Conservation (phyloP, 805 yeast genomes). For the Wickerhamiella parazyma region DNA sequence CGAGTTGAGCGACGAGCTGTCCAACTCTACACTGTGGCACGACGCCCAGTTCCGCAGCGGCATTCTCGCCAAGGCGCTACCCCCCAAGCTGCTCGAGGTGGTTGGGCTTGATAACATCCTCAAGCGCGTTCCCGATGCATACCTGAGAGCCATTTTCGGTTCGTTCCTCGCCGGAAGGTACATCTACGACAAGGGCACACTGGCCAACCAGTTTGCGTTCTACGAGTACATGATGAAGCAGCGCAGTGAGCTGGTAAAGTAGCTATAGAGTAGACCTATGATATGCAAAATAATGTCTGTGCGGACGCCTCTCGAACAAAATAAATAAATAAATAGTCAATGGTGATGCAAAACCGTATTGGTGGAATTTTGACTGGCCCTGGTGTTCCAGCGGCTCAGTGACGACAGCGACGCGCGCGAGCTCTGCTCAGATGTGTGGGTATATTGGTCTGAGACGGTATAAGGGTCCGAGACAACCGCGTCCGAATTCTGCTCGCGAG, state of each 20-base stretch:
- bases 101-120: slow-evolving; percentile 53
- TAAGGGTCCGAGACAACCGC: no score
- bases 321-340: background rate
- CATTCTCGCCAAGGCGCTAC: slow-evolving; percentile 65
- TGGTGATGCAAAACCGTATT: background rate
- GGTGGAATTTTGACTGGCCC: background rate
- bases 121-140: slow-evolving; percentile 71
- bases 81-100: slow-evolving; percentile 50
- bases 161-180: slow-evolving; percentile 72
- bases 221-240: slow-evolving; percentile 30
- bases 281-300: no score
- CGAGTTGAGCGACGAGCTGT: slow-evolving; percentile 71
- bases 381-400: background rate
- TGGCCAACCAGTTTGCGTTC: slow-evolving; percentile 50
- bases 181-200: slow-evolving; percentile 70
- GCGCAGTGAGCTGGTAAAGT: slow-evolving; percentile 10
- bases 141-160: slow-evolving; percentile 78
- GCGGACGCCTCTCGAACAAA: no score
- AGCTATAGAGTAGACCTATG: no score
- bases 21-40: slow-evolving; percentile 71
- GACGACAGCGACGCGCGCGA: background rate
- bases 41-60: slow-evolving; percentile 65
- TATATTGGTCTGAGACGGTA: no score
- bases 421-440: no score
- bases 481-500: background rate